These are phyloP conservation scores for Aquilaria sinensis DNA, from an alignment of 345 rosid genomes.

Conservation along the genomic window DNA sequence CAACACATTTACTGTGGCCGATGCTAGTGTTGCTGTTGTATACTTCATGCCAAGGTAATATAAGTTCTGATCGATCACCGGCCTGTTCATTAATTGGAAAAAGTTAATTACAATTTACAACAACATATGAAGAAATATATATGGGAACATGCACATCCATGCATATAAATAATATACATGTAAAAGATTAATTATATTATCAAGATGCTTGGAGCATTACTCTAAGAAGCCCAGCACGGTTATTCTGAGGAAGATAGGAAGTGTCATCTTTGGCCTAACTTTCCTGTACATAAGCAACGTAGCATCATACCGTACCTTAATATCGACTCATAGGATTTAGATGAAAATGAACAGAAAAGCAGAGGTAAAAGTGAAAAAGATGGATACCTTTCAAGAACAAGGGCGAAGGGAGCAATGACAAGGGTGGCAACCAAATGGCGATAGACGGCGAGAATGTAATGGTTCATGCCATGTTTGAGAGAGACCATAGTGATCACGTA, in stretches of 20 bases:
- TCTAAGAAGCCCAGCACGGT: slow-evolving; percentile 71
- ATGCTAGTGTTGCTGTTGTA: slow-evolving; percentile 87
- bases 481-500: slow-evolving; percentile 74
- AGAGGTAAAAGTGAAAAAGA: not conserved
- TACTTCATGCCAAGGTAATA: slow-evolving; percentile 85
- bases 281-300: slow-evolving; percentile 42
- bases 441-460: slow-evolving; percentile 65
- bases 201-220: slow-evolving; percentile 33
- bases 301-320: too few species aligned
- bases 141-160: not conserved
- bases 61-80: slow-evolving; percentile 89
- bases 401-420: slow-evolving; percentile 76
- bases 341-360: not conserved
- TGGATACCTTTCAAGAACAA: slow-evolving; percentile 65
- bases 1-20: slow-evolving; percentile 60
- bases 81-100: slow-evolving; percentile 37
- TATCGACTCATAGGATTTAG: too few species aligned
- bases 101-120: not conserved
- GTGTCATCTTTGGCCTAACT: slow-evolving; percentile 81
- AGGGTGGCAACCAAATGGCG: slow-evolving; percentile 73
- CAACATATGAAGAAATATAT: too few species aligned
- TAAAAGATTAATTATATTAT: not conserved
- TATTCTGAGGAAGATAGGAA: slow-evolving; percentile 64
- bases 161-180: not conserved
- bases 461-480: slow-evolving; percentile 74